Evolutionary conservation across 2,329 filamentous ascomycete genomes (phyloP), one percentile per base, ranked within the genome.

Genomic region (Aspergillaceae sp.): DNA sequence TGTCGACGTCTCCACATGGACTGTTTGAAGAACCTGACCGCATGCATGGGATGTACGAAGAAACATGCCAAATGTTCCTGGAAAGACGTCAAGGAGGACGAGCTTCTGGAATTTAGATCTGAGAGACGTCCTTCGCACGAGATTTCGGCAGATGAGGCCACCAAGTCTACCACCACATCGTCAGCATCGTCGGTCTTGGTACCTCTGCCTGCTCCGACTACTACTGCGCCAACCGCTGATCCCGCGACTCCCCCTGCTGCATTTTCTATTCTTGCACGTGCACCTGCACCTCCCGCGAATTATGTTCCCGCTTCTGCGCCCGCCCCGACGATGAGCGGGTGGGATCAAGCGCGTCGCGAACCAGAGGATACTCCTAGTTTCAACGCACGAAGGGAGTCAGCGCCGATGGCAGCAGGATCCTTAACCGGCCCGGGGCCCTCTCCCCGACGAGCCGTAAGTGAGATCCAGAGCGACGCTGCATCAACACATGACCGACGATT

Each of bases 1-100:
- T 94, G 88, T 62, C 77, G 88, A 40, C 77, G 88, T 29, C 72
- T 94, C 10, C 82, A 86, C 53, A 86, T 89, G 69, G 80, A 87
- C 48, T 94, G 88, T 51, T 72, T 90, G 41, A 94, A 94, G 67
- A 86, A 94, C 51, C 73, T 92, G 35, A 94, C 87, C 0, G 87
- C 87, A 6, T 94, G 89, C 60, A 80, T 84, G 64, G 87, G 87
- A 26, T 94, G 88, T 64, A 94, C 88, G 0, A 90, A 87, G 63
- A 94, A 94, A 63, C 88, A 94, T 62, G 87, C 87, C 19, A 90
- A 89, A 58, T 94, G 88, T 63, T 83, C 82, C 9, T 94, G 88
- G 88, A 86, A 83, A 54, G 81, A 85, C 40, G 79, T 92, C n/a
- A 82, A 80, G 10, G 80, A 87, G 30, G 83, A 84, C 3, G 89